Conservation (phyloP, 2,329 filamentous ascomycete species). For the Sarocladium strictum region DNA sequence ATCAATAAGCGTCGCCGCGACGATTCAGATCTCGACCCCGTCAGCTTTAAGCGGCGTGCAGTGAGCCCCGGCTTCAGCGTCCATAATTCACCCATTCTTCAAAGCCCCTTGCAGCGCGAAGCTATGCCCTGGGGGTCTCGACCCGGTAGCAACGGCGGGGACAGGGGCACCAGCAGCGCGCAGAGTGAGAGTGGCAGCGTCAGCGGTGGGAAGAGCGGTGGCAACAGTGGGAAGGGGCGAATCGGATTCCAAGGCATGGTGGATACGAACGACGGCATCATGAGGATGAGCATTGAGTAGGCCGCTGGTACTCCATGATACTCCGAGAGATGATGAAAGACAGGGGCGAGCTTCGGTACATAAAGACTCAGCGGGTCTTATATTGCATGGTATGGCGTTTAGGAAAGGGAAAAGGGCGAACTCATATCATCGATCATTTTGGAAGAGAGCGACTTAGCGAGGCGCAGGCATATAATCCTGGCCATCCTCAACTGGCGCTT, state of each 20-base stretch:
- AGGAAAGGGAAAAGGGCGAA: neutral
- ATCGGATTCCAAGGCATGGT: conserved; percentile 89
- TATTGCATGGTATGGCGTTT: conserved; percentile 12
- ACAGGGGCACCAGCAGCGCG: conserved; percentile 44
- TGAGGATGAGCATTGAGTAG: conserved; percentile 95
- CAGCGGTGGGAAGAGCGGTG: conserved; percentile 20
- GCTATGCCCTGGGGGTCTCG: conserved; percentile 65
- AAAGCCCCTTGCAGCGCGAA: conserved; percentile 75
- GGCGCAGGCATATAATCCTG: neutral
- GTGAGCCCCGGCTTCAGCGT: conserved; percentile 88
- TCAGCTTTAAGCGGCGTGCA: conserved; percentile 83
- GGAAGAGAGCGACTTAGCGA: too few species aligned
- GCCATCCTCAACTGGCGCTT: neutral
- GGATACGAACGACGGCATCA: conserved; percentile 89
- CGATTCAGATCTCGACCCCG: conserved; percentile 85
- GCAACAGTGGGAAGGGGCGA: conserved; percentile 44
- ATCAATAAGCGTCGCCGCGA: conserved; percentile 77
- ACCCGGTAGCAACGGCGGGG: conserved; percentile 55
- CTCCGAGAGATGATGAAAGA: too few species aligned
- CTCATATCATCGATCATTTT: neutral
- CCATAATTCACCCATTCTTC: conserved; percentile 82
- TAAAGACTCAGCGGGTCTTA: too few species aligned
- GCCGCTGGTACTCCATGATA: neutral
- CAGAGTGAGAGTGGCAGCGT: conserved; percentile 44
- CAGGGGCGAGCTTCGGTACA: too few species aligned